Evolutionary conservation across 2,329 filamentous ascomycete genomes (phyloP).

Genomic region (Alternaria sp.): DNA sequence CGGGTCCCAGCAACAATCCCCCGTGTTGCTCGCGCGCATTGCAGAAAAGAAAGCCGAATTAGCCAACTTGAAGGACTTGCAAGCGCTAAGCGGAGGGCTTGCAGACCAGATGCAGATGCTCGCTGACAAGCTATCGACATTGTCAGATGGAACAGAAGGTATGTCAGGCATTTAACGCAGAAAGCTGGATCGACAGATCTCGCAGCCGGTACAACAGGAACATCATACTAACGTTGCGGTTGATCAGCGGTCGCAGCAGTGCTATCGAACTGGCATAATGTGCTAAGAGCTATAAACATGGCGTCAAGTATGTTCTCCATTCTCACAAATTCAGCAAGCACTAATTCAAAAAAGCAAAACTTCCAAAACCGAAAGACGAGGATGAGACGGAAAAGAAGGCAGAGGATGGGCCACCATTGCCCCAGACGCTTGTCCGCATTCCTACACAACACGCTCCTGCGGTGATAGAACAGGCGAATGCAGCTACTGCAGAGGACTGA

Average conservation of each 20-base stretch:
- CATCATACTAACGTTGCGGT: conserved; percentile 27
- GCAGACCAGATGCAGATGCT: conserved; percentile 83
- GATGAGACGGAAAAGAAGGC: conserved; percentile 50
- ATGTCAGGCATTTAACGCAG: conserved; percentile 1
- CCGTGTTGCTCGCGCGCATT: conserved; percentile 75
- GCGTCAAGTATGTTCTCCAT: conserved; percentile 69
- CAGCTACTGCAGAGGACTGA: conserved; percentile 42
- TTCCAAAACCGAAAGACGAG: conserved; percentile 65
- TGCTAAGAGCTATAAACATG: conserved; percentile 84
- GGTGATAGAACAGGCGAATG: conserved; percentile 42
- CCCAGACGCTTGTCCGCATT: conserved; percentile 83
- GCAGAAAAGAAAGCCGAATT: conserved; percentile 86
- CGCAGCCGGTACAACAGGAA: not conserved
- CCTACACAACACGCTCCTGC: conserved; percentile 72
- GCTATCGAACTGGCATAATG: conserved; percentile 86
- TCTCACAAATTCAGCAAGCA: not conserved
- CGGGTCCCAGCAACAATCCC: conserved; percentile 64
- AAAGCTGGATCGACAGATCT: not conserved
- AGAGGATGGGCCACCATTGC: conserved; percentile 62
- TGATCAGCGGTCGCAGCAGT: conserved; percentile 77
- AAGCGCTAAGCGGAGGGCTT: conserved; percentile 78
- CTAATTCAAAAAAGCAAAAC: conserved; percentile 63
- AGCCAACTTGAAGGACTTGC: conserved; percentile 76
- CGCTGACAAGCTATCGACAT: conserved; percentile 76
- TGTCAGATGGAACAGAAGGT: conserved; percentile 85